A percentile compares a stretch with the other conserved stretches of the same genome.
Evolutionary conservation across 1,139 yeast genomes (phyloP).

Genomic region (Lizanozyma gosingica): DNA sequence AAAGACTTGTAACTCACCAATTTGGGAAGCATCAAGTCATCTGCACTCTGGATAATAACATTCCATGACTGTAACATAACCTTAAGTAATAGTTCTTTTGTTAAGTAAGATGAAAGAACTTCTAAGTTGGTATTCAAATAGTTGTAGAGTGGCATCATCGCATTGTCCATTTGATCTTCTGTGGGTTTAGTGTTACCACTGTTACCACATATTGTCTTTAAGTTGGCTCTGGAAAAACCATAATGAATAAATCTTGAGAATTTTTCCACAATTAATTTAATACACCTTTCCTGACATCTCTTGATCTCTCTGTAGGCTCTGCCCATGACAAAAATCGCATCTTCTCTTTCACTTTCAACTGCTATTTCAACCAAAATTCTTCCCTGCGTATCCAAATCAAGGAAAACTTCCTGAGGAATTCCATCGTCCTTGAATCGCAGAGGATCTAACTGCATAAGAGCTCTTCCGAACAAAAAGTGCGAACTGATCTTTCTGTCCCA

Average conservation of each 20-base stretch:
- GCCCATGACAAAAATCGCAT: slow-evolving; percentile 73
- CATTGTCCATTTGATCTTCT: slow-evolving; percentile 51
- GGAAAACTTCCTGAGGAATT: slow-evolving; percentile 49
- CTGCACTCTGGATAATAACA: slow-evolving; percentile 55
- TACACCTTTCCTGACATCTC: slow-evolving; percentile 55
- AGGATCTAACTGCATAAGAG: slow-evolving; percentile 57
- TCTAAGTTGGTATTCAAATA: slow-evolving; percentile 63
- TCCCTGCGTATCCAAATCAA: slow-evolving; percentile 66
- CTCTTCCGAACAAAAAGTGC: slow-evolving; percentile 65
- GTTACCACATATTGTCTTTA: slow-evolving; percentile 45
- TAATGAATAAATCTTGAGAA: slow-evolving; percentile 34
- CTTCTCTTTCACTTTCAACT: slow-evolving; percentile 69
- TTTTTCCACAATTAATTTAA: slow-evolving; percentile 60
- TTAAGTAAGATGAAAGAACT: slow-evolving; percentile 55
- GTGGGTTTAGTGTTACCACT: slow-evolving; percentile 39
- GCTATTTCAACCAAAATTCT: slow-evolving; percentile 54
- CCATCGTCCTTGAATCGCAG: slow-evolving; percentile 60
- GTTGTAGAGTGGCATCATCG: slow-evolving; percentile 67
- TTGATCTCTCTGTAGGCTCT: slow-evolving; percentile 58
- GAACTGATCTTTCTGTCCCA: slow-evolving; percentile 60
- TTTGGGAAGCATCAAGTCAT: slow-evolving; percentile 61
- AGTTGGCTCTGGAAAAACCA: slow-evolving; percentile 35
- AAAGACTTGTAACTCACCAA: slow-evolving; percentile 49
- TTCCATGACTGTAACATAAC: slow-evolving; percentile 78
- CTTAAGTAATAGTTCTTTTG: slow-evolving; percentile 48